These are phyloP conservation scores for Sarocladiaceae sp. DNA, from an alignment of 2,329 filamentous ascomycete genomes.

Conservation along the genomic window DNA sequence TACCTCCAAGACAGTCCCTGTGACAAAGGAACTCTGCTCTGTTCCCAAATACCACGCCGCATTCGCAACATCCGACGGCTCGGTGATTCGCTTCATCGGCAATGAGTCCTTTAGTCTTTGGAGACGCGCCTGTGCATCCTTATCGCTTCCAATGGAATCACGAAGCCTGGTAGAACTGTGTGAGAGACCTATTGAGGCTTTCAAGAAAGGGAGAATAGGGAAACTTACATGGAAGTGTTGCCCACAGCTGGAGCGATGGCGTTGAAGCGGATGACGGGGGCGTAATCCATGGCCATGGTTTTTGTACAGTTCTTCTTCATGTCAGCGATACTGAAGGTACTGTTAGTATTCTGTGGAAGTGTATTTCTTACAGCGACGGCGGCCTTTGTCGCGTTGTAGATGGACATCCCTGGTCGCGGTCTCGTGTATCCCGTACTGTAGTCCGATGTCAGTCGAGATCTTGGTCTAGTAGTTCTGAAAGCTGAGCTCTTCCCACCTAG, in stretches of 20 bases:
- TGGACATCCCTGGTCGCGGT: slow-evolving; percentile 3
- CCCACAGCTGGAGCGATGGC: slow-evolving; percentile 3
- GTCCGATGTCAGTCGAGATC: neutral
- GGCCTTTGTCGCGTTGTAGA: slow-evolving; percentile 8
- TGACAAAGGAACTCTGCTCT: slow-evolving; percentile 7
- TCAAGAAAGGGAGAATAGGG: neutral
- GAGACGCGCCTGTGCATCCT: neutral
- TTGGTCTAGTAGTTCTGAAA: too few relatives aligned
- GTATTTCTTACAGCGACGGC: slow-evolving; percentile 1
- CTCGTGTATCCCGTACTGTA: slow-evolving; percentile 4
- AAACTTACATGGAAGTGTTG: slow-evolving; percentile 6
- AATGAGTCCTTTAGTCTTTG: slow-evolving; percentile 1
- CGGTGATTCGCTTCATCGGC: slow-evolving; percentile 8
- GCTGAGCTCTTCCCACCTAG: neutral
- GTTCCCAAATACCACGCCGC: slow-evolving; percentile 5
- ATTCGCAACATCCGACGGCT: slow-evolving; percentile 6
- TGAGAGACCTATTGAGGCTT: neutral
- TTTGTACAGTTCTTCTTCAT: neutral
- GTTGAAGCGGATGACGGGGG: slow-evolving; percentile 8
- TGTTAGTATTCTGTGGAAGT: neutral
- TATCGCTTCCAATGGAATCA: slow-evolving; percentile 1
- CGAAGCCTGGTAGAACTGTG: neutral
- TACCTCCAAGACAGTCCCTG: neutral
- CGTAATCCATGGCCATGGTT: slow-evolving; percentile 9
- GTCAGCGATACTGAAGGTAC: neutral